Base-by-base conservation (phyloP, 2,329 filamentous ascomycete genomes). In the Trichophyton benhamiae region DNA sequence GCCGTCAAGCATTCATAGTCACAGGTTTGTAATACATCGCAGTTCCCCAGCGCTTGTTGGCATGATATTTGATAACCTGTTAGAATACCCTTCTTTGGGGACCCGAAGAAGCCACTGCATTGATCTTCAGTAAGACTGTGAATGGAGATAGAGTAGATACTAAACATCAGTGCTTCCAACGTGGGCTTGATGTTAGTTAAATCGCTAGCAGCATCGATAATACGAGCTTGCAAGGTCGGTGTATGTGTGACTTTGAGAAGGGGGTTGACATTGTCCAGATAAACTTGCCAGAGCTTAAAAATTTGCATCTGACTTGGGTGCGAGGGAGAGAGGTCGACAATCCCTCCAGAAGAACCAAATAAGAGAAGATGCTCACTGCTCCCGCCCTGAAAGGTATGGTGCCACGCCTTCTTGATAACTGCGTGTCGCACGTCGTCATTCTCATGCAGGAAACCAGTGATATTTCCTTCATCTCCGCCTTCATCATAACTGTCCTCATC, bases 281-380 rank as follows among this genome's bases (percentile, higher is more conserved):
- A 91, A 15, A 84, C 77, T 71, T 91, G 87, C 88, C 88, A 91
- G 5, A 91, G 78, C 58, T 80, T 80, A 68, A 89, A 86, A 41
- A 88, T 81, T 49, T 66, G 62, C 15, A 66, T 61, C 8, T 64
- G 64, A 8, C 65, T 55, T 5, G 68, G 68, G 55, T 71, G 69
- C 4, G 70, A 60, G 22, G 65, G 49, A 22, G 58, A 61, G 4
- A 60, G 61, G 57, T 30, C 33, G 55, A 46, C 36, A 22, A 15
- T 55, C 61, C 13, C 36, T 57, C 30, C 30, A 33, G 30, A 42
- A 42, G 48, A 49, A 52, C 57, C 20, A 36, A 38, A 13, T 8
- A 17, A 15, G 49, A 33, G 30, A 33, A 25, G 11, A 11, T 25
- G n/a, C 5, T 25, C 13, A 27, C 20, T 25, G 46, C 42, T 44